Evolutionary conservation across 257 asterid species (phyloP).

Genomic region (Orobanche coerulescens): DNA sequence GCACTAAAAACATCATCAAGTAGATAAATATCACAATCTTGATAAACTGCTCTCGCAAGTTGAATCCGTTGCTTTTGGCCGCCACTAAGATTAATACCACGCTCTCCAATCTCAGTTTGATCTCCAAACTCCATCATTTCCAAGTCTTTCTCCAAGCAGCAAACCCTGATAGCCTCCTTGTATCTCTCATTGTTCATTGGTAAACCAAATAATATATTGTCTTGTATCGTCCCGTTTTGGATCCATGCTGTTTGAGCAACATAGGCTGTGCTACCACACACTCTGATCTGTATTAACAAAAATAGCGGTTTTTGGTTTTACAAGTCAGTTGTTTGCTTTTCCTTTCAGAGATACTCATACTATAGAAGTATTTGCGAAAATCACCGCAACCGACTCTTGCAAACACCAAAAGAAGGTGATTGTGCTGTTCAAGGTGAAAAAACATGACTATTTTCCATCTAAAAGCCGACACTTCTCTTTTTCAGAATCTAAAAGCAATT

Average conservation of each 20-base stretch:
- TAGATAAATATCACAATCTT: slow-evolving; percentile 78
- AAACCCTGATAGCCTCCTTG: slow-evolving; percentile 63
- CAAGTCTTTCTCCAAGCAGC: slow-evolving; percentile 90
- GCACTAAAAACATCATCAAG: slow-evolving; percentile 96
- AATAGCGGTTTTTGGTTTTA: no score
- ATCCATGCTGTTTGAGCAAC: slow-evolving; percentile 98
- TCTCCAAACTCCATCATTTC: slow-evolving; percentile 97
- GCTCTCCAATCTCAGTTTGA: slow-evolving; percentile 99
- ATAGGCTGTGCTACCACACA: slow-evolving; percentile 88
- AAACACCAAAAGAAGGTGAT: no score
- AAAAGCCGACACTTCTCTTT: no score
- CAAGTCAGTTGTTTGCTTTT: no score
- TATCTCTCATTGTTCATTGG: slow-evolving; percentile 55
- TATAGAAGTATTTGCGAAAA: not conserved
- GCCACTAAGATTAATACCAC: slow-evolving; percentile 95
- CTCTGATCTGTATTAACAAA: slow-evolving; percentile 54
- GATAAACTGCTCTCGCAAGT: slow-evolving; percentile 95
- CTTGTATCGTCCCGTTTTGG: slow-evolving; percentile 90
- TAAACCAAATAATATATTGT: slow-evolving; percentile 63
- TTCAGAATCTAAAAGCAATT: no score
- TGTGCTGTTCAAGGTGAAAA: no score
- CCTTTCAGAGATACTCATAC: not conserved
- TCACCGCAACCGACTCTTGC: no score
- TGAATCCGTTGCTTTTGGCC: slow-evolving; percentile 97
- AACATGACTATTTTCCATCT: no score